Conservation (phyloP, 163 green algal genomes). For the Volvox carteri region DNA sequence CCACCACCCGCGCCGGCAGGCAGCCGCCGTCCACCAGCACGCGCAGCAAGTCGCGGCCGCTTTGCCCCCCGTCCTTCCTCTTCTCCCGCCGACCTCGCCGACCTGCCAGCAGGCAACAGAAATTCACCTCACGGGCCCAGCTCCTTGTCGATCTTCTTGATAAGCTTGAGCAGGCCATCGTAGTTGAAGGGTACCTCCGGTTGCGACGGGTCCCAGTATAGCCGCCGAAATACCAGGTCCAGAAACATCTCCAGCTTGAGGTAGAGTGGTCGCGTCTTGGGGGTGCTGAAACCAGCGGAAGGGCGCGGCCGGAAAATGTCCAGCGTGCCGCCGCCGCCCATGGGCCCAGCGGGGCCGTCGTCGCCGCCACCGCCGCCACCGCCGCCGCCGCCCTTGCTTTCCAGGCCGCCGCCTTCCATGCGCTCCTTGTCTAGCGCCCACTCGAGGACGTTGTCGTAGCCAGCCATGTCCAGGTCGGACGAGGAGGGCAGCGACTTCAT, state of each 20-base stretch:
- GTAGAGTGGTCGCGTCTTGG: conserved; percentile 76
- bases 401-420: conserved; percentile 55
- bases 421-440: conserved; percentile 79
- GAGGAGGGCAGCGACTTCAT: conserved; percentile 78
- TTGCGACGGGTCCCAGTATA: conserved; percentile 79
- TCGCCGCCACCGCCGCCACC: background rate
- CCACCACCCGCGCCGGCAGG: too few species aligned
- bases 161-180: conserved; percentile 75
- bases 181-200: conserved; percentile 75
- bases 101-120: too few species aligned
- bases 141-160: conserved; percentile 88
- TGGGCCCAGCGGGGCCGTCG: background rate
- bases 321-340: conserved; percentile 19
- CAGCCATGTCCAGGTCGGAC: conserved; percentile 67
- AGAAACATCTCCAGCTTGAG: conserved; percentile 83
- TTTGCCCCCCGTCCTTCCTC: too few species aligned
- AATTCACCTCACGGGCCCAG: conserved; percentile 74
- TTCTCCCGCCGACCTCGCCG: too few species aligned
- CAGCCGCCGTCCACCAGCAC: too few species aligned
- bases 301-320: conserved; percentile 71
- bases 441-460: conserved; percentile 75
- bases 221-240: conserved; percentile 79
- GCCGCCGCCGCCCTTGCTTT: conserved; percentile 8
- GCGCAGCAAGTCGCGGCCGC: too few species aligned
- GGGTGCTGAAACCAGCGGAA: conserved; percentile 54